Percentiles rank a stretch among this genome's conserved stretches.
These are phyloP conservation scores for Capniomyces stellatus DNA, from an alignment of 371 early-diverging fungal genomes.

Conservation along the genomic window DNA sequence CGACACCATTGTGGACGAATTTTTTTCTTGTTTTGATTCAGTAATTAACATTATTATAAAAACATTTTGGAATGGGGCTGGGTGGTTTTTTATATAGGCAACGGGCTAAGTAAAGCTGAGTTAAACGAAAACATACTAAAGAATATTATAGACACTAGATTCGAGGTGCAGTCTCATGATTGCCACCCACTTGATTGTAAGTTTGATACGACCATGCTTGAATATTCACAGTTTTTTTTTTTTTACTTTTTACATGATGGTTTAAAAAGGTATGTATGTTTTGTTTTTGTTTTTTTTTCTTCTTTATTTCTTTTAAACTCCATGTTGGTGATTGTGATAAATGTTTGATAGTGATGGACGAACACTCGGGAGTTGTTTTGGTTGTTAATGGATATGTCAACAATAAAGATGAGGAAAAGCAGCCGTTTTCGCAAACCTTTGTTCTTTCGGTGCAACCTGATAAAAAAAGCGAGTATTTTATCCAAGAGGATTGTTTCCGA, in stretches of 20 bases:
- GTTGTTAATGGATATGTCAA: neutral
- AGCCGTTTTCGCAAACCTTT: neutral
- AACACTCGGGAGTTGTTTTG: neutral
- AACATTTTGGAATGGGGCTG: too few species aligned
- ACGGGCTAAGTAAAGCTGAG: neutral
- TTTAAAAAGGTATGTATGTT: too few species aligned
- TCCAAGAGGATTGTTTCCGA: neutral
- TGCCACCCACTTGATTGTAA: neutral
- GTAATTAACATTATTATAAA: too few species aligned
- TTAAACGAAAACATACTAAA: neutral
- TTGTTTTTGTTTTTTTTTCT: too few species aligned
- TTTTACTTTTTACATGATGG: too few species aligned
- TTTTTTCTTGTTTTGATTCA: too few species aligned
- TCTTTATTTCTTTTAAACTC: too few species aligned
- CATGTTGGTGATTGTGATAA: too few species aligned
- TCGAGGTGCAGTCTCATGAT: neutral
- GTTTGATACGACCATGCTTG: neutral
- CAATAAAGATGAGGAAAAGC: neutral
- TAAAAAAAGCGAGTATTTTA: neutral
- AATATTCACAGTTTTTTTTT: too few species aligned
- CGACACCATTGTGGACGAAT: too few species aligned
- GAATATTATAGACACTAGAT: neutral
- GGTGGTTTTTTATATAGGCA: too few species aligned
- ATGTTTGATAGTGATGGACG: too few species aligned
- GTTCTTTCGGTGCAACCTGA: neutral